Conservation (phyloP, 306 rosid species). For the Herpetospermum pedunculosum region DNA sequence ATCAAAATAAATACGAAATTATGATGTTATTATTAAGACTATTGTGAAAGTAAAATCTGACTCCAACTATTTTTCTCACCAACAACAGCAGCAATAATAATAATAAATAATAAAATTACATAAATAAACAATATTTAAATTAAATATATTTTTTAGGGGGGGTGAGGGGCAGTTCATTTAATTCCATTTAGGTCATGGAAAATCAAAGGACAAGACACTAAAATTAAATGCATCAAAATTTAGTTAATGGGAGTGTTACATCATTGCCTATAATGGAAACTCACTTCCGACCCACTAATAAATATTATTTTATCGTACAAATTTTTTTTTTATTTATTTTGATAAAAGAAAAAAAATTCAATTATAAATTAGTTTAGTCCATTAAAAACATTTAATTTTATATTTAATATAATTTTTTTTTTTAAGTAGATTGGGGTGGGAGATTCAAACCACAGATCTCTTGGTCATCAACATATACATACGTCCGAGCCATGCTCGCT, state of each 20-base stretch:
- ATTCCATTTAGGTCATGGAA: not conserved
- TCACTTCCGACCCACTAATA: conserved; percentile 20
- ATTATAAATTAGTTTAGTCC: too few species aligned
- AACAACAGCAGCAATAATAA: not conserved
- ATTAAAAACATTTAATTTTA: too few species aligned
- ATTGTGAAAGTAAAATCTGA: not conserved
- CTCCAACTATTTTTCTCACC: not conserved
- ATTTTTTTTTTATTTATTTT: too few species aligned
- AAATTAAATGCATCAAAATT: conserved; percentile 14
- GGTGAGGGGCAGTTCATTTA: conserved; percentile 11
- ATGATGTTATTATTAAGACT: not conserved
- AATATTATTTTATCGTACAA: conserved; percentile 3
- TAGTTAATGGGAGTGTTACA: conserved; percentile 29
- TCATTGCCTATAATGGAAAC: conserved; percentile 30
- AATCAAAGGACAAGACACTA: conserved; percentile 11
- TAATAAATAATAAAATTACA: not conserved
- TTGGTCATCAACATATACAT: too few species aligned
- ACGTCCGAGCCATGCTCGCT: too few species aligned
- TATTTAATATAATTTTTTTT: too few species aligned
- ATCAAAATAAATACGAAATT: not conserved
- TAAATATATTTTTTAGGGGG: too few species aligned
- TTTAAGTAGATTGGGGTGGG: too few species aligned
- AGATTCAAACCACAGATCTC: too few species aligned
- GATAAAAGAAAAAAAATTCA: too few species aligned
- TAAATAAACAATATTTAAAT: too few species aligned